Evolutionary conservation across 1,139 yeast species (phyloP), one percentile per base, ranked within the genome.

Genomic region (Pneumocystis murina): DNA sequence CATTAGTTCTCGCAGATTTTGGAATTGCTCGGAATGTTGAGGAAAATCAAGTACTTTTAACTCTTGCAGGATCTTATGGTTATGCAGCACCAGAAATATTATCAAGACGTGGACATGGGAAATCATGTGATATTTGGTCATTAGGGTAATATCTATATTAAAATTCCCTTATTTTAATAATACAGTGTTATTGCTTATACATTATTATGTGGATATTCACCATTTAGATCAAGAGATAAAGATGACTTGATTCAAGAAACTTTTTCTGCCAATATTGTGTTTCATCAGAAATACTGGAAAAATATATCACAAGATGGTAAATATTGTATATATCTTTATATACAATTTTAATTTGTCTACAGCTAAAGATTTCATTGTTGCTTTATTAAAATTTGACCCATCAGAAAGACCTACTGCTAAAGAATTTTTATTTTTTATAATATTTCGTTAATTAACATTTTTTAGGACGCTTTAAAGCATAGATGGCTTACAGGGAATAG

Each of bases 21-120:
- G 97, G 97, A 60, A 89, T 90, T 70, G 96, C 97, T 55, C 87
- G 87, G 73, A 75, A 90, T 68, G 74, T 74, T 7, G 61, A 62
- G n/a, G 77, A 81, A 1, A 80, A 83, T 69, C 91, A 88, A 68
- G 80, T 84, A 67, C 78, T 91, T 66, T 85, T 83, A 36, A 79
- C 86, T 36, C 84, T 87, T 61, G 96, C 96, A 0, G 97, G 97
- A 0, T 86, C 95, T 0, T 84, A 89, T 74, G 96, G 96, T 1
- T 90, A 90, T 72, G 96, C 95, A 4, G 96, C 97, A 0, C 97
- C 97, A 0, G 97, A 90, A 72, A 92, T 90, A 3, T 78, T 90
- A 48, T 74, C 81, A 61, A 85, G 87, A 5, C 75, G 78, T 57
- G 96, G 96, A 7, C 96, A 90, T 75, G 94, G 95, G 59, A 88